A percentile compares a stretch with the other conserved stretches of the same genome.
Conservation (phyloP, 441 rosid species). For the Raphanus hybrid region DNA sequence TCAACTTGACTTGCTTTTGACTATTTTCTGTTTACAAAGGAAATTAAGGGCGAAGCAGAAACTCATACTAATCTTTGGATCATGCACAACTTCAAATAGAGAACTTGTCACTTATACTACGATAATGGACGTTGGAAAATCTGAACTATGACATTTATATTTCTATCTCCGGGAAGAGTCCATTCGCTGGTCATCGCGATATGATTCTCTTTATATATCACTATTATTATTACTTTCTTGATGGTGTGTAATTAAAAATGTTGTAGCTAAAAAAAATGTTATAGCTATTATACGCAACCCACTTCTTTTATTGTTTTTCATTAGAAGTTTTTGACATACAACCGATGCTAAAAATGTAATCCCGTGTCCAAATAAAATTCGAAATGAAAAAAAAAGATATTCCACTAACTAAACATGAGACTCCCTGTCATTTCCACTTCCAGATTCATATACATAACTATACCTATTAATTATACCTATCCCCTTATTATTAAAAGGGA, state of each 20-base stretch:
- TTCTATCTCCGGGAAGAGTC: not conserved
- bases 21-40: not conserved
- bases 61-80: not conserved
- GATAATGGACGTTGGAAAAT: not conserved
- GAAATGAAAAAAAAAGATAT: conserved; percentile 19
- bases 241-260: not conserved
- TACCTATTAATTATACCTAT: not conserved
- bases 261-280: not conserved
- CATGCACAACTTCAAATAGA: not conserved
- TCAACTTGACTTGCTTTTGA: conserved; percentile 11
- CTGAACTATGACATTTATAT: not conserved
- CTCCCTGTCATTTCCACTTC: conserved; percentile 20
- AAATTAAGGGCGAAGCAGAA: not conserved
- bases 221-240: conserved; percentile 3
- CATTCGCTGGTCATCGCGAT: not conserved
- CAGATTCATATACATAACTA: not conserved
- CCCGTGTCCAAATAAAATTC: conserved; percentile 25
- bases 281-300: not conserved
- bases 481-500: too few relatives aligned
- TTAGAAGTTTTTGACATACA: not conserved
- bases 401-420: conserved; percentile 29
- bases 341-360: not conserved
- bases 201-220: not conserved
- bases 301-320: not conserved
- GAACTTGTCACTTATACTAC: not conserved